A percentile compares a stretch with the other conserved stretches of the same genome.
These are phyloP conservation scores for Sporisorium sorghi DNA, from an alignment of 1,284 basidiomycete genomes.

Conservation along the genomic window DNA sequence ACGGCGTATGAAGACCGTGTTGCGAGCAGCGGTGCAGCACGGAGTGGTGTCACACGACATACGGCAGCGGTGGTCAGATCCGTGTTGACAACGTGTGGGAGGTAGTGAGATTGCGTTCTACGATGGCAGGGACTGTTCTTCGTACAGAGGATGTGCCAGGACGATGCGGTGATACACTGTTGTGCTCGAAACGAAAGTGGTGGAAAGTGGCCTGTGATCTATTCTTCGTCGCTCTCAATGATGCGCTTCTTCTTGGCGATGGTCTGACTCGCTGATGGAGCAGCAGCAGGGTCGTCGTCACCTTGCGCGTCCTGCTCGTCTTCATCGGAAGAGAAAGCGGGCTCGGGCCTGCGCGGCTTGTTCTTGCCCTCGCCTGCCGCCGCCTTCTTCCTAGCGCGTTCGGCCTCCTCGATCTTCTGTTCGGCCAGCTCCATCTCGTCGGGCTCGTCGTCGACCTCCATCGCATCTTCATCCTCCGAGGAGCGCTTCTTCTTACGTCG, in stretches of 20 bases:
- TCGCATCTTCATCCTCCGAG: constrained; percentile 52
- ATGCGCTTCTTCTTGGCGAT: constrained; percentile 54
- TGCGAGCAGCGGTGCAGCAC: neutral
- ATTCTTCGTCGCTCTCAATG: constrained; percentile 55
- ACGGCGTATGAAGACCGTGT: neutral
- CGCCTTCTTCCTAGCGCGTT: constrained; percentile 44
- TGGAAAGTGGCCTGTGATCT: neutral
- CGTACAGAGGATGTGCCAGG: constrained; percentile 1
- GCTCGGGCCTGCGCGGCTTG: constrained; percentile 42
- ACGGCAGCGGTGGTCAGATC: neutral
- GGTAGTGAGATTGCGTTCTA: neutral
- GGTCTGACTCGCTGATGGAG: constrained; percentile 22
- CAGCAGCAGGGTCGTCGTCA: constrained; percentile 21
- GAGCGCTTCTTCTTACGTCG: constrained; percentile 37
- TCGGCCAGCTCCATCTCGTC: constrained; percentile 63
- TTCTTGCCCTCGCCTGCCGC: constrained; percentile 17
- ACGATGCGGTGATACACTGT: neutral
- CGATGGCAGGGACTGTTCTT: neutral
- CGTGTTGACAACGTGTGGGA: neutral
- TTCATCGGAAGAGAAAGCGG: constrained; percentile 45
- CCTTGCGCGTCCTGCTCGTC: constrained; percentile 44
- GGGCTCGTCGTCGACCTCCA: constrained; percentile 63
- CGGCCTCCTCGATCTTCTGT: constrained; percentile 48
- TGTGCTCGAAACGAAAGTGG: neutral
- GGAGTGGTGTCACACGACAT: constrained; percentile 4